Conservation (phyloP, 805 yeast species). For the Tetrapisispora nanseiensis region DNA sequence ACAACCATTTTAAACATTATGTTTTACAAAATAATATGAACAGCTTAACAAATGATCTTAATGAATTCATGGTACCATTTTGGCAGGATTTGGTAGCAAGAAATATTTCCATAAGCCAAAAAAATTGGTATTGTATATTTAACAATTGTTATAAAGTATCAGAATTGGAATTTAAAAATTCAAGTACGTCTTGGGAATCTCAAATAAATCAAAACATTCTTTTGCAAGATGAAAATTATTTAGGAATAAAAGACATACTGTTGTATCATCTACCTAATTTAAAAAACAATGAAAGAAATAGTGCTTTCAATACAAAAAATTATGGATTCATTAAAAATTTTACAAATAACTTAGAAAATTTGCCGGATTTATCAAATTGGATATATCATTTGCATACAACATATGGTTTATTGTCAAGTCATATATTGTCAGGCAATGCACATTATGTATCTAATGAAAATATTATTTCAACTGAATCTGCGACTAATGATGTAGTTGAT, state of each 20-base stretch:
- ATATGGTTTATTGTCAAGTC: constrained; percentile 18
- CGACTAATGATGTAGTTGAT: no score
- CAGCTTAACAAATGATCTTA: constrained; percentile 20
- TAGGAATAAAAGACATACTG: constrained; percentile 24
- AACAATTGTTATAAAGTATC: constrained; percentile 19
- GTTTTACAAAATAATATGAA: constrained; percentile 5
- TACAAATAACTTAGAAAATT: constrained; percentile 13
- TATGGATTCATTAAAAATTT: constrained; percentile 26
- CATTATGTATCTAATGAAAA: constrained; percentile 13
- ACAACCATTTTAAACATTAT: constrained; percentile 19
- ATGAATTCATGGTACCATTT: constrained; percentile 24
- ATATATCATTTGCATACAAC: constrained; percentile 22
- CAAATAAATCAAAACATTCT: constrained; percentile 20
- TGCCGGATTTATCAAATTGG: constrained; percentile 27
- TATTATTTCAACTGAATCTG: no score
- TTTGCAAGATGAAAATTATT: constrained; percentile 20
- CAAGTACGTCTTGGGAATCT: constrained; percentile 21
- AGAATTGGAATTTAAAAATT: constrained; percentile 11
- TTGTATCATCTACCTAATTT: constrained; percentile 23
- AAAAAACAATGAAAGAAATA: not conserved
- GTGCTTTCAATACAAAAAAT: constrained; percentile 7
- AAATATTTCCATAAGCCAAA: constrained; percentile 15
- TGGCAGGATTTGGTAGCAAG: constrained; percentile 24
- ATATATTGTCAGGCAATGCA: constrained; percentile 17
- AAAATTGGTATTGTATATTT: constrained; percentile 18